A percentile compares a stretch with the other conserved stretches of the same genome.
These are phyloP conservation scores for Rhodofomes roseus DNA, from an alignment of 1,284 basidiomycete genomes.

Conservation along the genomic window DNA sequence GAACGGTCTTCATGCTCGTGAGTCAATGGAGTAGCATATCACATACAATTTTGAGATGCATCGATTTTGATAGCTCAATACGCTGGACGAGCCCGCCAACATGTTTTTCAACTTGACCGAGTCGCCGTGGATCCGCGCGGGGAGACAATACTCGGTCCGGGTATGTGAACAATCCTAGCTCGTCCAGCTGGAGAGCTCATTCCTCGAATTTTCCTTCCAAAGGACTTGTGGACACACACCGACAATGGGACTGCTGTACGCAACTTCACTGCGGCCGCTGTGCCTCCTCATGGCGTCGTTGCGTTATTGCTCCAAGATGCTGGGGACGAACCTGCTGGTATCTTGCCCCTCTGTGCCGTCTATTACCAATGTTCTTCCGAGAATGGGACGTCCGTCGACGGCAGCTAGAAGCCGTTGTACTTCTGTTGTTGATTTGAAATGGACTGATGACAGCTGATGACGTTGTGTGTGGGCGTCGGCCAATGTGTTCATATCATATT, in stretches of 20 bases:
- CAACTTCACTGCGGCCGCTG: slow-evolving; percentile 51
- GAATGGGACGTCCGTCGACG: slow-evolving; percentile 17
- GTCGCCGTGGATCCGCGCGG: slow-evolving; percentile 64
- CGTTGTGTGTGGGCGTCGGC: no score
- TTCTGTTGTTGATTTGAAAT: no score
- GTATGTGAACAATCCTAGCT: no score
- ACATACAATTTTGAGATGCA: neutral
- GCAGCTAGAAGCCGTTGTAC: neutral
- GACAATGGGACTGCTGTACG: slow-evolving; percentile 61
- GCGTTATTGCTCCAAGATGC: slow-evolving; percentile 59
- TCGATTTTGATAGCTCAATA: slow-evolving; percentile 27
- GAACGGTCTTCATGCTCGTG: slow-evolving; percentile 38
- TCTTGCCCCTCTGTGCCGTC: slow-evolving; percentile 18
- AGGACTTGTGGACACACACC: slow-evolving; percentile 67
- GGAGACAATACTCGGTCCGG: slow-evolving; percentile 54
- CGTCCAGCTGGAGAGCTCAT: no score
- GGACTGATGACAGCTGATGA: no score
- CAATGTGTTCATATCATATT: no score
- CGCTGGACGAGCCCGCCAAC: slow-evolving; percentile 44
- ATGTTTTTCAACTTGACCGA: slow-evolving; percentile 63
- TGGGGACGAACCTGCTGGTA: slow-evolving; percentile 56
- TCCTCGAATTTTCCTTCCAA: neutral
- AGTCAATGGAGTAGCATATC: slow-evolving; percentile 6
- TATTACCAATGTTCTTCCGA: slow-evolving; percentile 16
- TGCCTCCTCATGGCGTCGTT: slow-evolving; percentile 68